Evolutionary conservation across 805 yeast genomes (phyloP).

Genomic region (Ogataea haglerorum): DNA sequence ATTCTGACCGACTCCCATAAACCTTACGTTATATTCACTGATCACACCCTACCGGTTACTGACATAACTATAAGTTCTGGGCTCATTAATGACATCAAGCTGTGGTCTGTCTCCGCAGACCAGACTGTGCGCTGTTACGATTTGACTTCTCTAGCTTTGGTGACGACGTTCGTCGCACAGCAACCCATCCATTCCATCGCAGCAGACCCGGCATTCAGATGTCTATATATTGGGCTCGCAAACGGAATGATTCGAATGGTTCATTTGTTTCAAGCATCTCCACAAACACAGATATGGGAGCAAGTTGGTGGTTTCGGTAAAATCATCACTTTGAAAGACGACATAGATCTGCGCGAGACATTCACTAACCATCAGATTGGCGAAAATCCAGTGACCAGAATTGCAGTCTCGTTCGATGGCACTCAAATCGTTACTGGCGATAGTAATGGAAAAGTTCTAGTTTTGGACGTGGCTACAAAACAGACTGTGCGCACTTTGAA

Average conservation of each 20-base stretch:
- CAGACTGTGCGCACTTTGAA: slow-evolving; percentile 62
- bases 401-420: slow-evolving; percentile 71
- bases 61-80: slow-evolving; percentile 46
- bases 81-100: slow-evolving; percentile 51
- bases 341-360: slow-evolving; percentile 46
- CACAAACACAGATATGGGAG: slow-evolving; percentile 41
- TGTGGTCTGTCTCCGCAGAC: slow-evolving; percentile 71
- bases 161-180: slow-evolving; percentile 72
- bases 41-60: slow-evolving; percentile 50
- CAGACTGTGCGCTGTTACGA: slow-evolving; percentile 72
- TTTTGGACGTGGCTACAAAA: slow-evolving; percentile 66
- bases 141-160: slow-evolving; percentile 40
- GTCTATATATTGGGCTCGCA: slow-evolving; percentile 63
- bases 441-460: slow-evolving; percentile 58
- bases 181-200: slow-evolving; percentile 53
- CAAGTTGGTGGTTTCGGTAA: slow-evolving; percentile 58
- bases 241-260: slow-evolving; percentile 61
- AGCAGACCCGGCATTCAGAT: slow-evolving; percentile 77
- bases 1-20: slow-evolving; percentile 47
- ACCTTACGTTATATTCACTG: slow-evolving; percentile 58
- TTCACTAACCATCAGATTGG: slow-evolving; percentile 48
- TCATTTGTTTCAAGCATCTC: slow-evolving; percentile 43
- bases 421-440: slow-evolving; percentile 73
- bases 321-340: slow-evolving; percentile 49
- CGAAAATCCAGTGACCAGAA: slow-evolving; percentile 42